Evolutionary conservation across 1,284 basidiomycete species (phyloP).

Genomic region (Ceratobasidium sp.): DNA sequence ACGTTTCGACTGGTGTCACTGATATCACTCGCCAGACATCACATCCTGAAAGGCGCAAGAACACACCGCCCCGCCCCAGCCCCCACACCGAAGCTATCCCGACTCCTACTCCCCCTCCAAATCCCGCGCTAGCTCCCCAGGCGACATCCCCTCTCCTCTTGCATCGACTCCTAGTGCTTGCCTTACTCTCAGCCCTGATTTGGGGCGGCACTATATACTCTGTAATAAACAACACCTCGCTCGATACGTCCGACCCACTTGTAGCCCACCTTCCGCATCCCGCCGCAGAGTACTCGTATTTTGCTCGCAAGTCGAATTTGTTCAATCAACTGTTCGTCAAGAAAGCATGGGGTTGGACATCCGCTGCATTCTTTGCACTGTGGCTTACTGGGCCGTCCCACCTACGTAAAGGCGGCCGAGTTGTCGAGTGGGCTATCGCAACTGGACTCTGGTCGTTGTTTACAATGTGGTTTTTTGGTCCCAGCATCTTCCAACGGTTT

Average conservation of each 20-base stretch:
- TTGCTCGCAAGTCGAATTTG: conserved; percentile 83
- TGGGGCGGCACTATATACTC: conserved; percentile 65
- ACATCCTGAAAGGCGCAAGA: neutral
- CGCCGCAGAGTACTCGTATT: conserved; percentile 73
- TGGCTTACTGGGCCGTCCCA: conserved; percentile 65
- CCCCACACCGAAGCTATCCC: neutral
- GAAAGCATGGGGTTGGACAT: conserved; percentile 91
- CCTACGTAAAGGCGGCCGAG: conserved; percentile 57
- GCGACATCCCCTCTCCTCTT: conserved; percentile 35
- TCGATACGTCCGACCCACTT: conserved; percentile 76
- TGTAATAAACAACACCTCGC: conserved; percentile 64
- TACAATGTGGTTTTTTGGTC: conserved; percentile 93
- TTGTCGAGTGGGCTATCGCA: conserved; percentile 70
- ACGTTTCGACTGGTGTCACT: no score
- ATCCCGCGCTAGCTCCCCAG: conserved; percentile 4
- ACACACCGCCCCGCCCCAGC: neutral
- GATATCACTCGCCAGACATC: neutral
- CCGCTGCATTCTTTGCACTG: conserved; percentile 69
- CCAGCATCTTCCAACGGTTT: conserved; percentile 80
- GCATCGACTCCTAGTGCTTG: conserved; percentile 42
- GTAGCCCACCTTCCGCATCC: conserved; percentile 72
- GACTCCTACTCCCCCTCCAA: neutral
- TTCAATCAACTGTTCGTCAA: conserved; percentile 93
- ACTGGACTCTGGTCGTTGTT: conserved; percentile 79
- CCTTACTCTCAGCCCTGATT: conserved; percentile 56